Percentiles rank a stretch among this genome's conserved stretches.
phyloP scores from a whole-genome alignment of 108 stramenopile genomes.

The Cyclotella sp. region DNA sequence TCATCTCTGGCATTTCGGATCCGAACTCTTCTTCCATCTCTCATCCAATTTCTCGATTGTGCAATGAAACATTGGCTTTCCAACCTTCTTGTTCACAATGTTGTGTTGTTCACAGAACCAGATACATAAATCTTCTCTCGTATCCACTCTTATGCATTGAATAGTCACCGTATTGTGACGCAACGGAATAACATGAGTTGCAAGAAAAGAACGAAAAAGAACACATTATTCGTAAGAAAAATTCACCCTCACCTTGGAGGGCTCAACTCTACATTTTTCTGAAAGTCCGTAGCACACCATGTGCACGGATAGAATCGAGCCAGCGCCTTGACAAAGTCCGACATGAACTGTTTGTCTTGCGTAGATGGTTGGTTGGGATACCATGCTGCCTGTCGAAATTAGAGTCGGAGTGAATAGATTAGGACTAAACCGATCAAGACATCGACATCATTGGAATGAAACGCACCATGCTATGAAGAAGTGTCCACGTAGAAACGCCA shows the following conservation, averaged over 20 bases:
- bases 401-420: neutral
- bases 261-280: slow-evolving; percentile 63
- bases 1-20: slow-evolving; percentile 62
- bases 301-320: slow-evolving; percentile 88
- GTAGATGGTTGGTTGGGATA: slow-evolving; percentile 81
- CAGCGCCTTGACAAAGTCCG: slow-evolving; percentile 65
- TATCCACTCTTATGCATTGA: slow-evolving; percentile 50
- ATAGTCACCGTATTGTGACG: neutral
- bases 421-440: no score
- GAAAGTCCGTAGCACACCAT: slow-evolving; percentile 85
- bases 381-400: slow-evolving; percentile 77
- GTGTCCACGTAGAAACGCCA: slow-evolving; percentile 77
- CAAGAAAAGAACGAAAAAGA: neutral
- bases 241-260: slow-evolving; percentile 61
- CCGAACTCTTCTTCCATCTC: slow-evolving; percentile 80
- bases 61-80: slow-evolving; percentile 78
- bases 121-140: slow-evolving; percentile 75
- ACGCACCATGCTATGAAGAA: slow-evolving; percentile 85
- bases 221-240: neutral
- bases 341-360: slow-evolving; percentile 66
- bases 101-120: slow-evolving; percentile 93
- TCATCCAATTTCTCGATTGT: slow-evolving; percentile 80
- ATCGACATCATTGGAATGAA: neutral
- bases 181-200: slow-evolving; percentile 16
- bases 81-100: slow-evolving; percentile 80